phyloP scores from a whole-genome alignment of 2,329 filamentous ascomycete genomes.

The Mycosphaerella arachidis region DNA sequence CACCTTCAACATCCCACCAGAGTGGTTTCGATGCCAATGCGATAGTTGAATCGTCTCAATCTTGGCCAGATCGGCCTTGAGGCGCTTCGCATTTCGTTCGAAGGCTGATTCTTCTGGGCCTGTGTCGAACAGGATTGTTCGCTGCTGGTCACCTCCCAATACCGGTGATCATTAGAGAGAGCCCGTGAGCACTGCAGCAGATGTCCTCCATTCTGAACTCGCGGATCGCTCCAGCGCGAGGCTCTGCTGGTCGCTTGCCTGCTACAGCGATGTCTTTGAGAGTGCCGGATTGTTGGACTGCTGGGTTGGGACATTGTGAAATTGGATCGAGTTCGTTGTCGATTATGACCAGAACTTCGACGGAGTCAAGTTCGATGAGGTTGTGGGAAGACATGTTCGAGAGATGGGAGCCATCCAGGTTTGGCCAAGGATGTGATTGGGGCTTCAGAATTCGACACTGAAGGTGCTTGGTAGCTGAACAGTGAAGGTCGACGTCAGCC shows the following conservation, averaged over 20 bases:
- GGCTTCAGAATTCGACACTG: not conserved
- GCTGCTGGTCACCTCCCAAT: slow-evolving; percentile 15
- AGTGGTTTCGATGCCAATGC: slow-evolving; percentile 30
- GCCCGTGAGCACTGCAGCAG: slow-evolving; percentile 27
- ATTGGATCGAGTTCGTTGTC: slow-evolving; percentile 31
- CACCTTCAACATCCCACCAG: slow-evolving; percentile 25
- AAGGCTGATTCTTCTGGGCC: slow-evolving; percentile 25
- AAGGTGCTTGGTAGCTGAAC: not conserved
- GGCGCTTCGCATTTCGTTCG: slow-evolving; percentile 24
- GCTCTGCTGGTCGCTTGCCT: slow-evolving; percentile 5
- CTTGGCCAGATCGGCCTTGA: slow-evolving; percentile 17
- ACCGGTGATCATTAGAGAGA: slow-evolving; percentile 28
- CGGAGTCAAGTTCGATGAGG: slow-evolving; percentile 25
- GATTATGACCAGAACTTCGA: slow-evolving; percentile 25
- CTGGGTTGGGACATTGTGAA: slow-evolving; percentile 20
- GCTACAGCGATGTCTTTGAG: slow-evolving; percentile 22
- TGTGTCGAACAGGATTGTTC: slow-evolving; percentile 28
- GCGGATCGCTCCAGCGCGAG: slow-evolving; percentile 9
- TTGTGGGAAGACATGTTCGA: slow-evolving; percentile 13
- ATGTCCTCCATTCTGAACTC: slow-evolving; percentile 28
- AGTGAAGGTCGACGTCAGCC: not conserved
- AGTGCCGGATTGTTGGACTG: slow-evolving; percentile 20
- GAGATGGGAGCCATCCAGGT: not conserved
- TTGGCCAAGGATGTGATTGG: not conserved
- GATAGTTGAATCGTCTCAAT: slow-evolving; percentile 25